Percentiles rank a stretch among this genome's conserved stretches.
Evolutionary conservation across 495 filamentous ascomycete species (phyloP).

Genomic region (Echria macrotheca): DNA sequence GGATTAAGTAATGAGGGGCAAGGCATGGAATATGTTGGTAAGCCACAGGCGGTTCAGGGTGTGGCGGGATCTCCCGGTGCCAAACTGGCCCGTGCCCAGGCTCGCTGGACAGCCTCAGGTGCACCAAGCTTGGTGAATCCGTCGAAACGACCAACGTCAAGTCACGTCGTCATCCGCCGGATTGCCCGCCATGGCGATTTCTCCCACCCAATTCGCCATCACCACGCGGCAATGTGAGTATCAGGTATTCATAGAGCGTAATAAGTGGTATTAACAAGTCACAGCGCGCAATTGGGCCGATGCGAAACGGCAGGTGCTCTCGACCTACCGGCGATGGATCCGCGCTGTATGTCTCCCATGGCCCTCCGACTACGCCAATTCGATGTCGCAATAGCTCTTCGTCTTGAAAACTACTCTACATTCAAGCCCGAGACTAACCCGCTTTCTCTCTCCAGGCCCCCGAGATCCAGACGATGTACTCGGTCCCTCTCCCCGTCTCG

Average conservation of each 20-base stretch:
- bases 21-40: no score
- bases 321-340: slow-evolving; percentile 89
- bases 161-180: slow-evolving; percentile 7
- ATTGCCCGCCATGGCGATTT: slow-evolving; percentile 53
- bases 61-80: background rate
- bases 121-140: slow-evolving; percentile 7
- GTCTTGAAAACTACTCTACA: no score
- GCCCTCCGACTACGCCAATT: no score
- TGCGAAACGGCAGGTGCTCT: slow-evolving; percentile 74
- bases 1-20: no score
- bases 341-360: slow-evolving; percentile 64
- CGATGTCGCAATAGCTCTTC: background rate
- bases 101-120: background rate
- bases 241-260: background rate
- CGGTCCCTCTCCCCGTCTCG: slow-evolving; percentile 79
- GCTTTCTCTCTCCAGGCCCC: slow-evolving; percentile 59
- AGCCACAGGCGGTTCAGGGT: no score
- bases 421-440: no score
- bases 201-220: slow-evolving; percentile 88
- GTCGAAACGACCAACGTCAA: slow-evolving; percentile 20
- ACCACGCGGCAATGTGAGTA: slow-evolving; percentile 81
- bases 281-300: slow-evolving; percentile 82
- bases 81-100: slow-evolving; percentile 4
- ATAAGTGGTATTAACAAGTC: slow-evolving; percentile 13
- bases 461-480: slow-evolving; percentile 95